These are phyloP conservation scores for Apophysomyces trapeziformis DNA, from an alignment of 371 early-diverging fungal genomes.

Conservation along the genomic window DNA sequence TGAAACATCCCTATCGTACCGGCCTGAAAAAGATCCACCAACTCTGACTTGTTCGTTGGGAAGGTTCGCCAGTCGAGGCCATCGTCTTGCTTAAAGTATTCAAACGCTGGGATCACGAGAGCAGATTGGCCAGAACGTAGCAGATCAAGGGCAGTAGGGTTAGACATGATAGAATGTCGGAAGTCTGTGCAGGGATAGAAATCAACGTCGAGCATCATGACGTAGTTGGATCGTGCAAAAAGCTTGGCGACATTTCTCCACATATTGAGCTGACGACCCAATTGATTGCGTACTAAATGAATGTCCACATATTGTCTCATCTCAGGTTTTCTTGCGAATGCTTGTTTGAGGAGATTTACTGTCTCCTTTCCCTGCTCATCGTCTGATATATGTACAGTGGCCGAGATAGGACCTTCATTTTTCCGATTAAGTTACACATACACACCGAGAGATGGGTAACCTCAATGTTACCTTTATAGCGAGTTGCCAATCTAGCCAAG, in stretches of 20 bases:
- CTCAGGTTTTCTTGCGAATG: constrained; percentile 45
- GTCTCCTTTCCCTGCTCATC: constrained; percentile 52
- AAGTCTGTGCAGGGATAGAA: constrained; percentile 63
- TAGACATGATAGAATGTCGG: constrained; percentile 42
- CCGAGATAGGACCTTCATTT: constrained; percentile 56
- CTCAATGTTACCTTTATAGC: constrained; percentile 34
- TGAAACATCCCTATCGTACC: constrained; percentile 60
- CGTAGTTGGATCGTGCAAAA: constrained; percentile 62
- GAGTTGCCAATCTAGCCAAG: constrained; percentile 40
- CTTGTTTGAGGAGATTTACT: constrained; percentile 44
- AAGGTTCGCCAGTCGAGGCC: constrained; percentile 55
- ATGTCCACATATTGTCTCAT: constrained; percentile 62
- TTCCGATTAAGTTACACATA: background rate
- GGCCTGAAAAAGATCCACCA: constrained; percentile 36
- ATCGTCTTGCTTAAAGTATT: constrained; percentile 55
- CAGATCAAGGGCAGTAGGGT: constrained; percentile 38
- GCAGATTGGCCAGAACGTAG: constrained; percentile 46
- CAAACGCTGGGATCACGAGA: constrained; percentile 65
- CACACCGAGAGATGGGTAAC: background rate
- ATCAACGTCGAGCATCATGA: constrained; percentile 68
- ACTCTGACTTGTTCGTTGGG: constrained; percentile 48
- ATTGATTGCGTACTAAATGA: constrained; percentile 61
- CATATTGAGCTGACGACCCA: constrained; percentile 63
- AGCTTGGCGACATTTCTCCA: constrained; percentile 68
- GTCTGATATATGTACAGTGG: constrained; percentile 59